Base-by-base conservation (phyloP, 768 basidiomycete genomes). In the Panaeolus papilionaceus region DNA sequence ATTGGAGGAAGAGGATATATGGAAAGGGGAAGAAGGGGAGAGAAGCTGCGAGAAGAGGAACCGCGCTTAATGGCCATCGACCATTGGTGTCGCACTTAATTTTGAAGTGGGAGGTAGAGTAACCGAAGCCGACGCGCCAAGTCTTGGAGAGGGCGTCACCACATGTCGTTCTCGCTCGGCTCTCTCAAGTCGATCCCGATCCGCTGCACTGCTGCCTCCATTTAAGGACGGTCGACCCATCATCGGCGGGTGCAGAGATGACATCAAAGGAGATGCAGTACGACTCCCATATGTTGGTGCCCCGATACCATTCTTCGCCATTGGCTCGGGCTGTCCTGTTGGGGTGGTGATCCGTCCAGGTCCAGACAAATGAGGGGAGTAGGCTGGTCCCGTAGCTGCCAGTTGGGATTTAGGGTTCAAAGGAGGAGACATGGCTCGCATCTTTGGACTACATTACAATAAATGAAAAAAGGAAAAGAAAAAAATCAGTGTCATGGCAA, bases 21-120 rank as follows among this genome's bases (percentile, higher is more conserved):
- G 26, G 18, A 51, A 51, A 51, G 9, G 26, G 26, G 49, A 10
- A 28, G 49, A 20, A 11, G 66, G 61, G 28, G 38, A 51, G 61
- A 28, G 26, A 62, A 33, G 33, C 38, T 45, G 44, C 10, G 62
- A 44, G 47, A 58, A 64, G 62, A 47, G 39, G 39, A 58, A 62
- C 44, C 18, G 20, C 20, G 61, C 63, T 73, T 44, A 83, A 67
- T 75, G 79, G 14, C 81, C 80, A 69, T 82, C 82, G 39, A 80
- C 76, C 69, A 81, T 79, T 71, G 83, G 81, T 8, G 82, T 80
- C 20, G 84, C 74, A 67, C 78, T 79, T 76, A 85, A 79, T 68
- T 84, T 85, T 16, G 82, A 77, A 33, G 79, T 72, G 38, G 79
- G 75, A 49, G 79, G 74, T 38, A 72, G 71, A 37, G 64, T 62